Evolutionary conservation across 2,329 filamentous ascomycete species (phyloP), one percentile per base, ranked within the genome.

Genomic region (Venturia effusa): DNA sequence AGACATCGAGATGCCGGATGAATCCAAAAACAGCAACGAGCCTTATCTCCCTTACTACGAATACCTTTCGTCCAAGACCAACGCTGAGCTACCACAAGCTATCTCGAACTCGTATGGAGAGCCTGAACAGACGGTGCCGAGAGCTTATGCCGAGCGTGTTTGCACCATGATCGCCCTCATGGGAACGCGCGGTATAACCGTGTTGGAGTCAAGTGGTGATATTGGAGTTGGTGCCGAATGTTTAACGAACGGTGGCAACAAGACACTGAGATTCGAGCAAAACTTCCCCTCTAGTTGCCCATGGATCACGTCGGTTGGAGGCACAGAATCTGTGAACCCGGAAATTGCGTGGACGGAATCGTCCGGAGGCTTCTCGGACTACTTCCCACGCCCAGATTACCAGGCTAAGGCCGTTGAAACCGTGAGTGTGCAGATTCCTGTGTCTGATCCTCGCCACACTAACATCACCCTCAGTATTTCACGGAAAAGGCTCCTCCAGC

Each of bases 221-320:
- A 75, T 71, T 11, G 75, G 75, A 32, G 71, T 74, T 24, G 74
- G 74, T 19, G 76, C 73, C 27, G 73, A 73, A 15, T 81, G 79
- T 70, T 73, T 62, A 22, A 75, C 73, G 64, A 80, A 81, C 68
- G 75, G 78, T 59, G 76, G 75, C 66, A 76, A 73, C 59, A 76
- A 76, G 67, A 75, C 71, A 1, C 74, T 72, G 4, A 74, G 74
- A 5, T 79, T 79, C 68, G 68, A 77, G 77, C n/a, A 73, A 74
- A 32, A 74, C 24, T 80, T 80, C 69, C 78, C 78, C 1, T 77
- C 76, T 24, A 70, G 75, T 1, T 80, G 78, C 68, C 78, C 78
- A 0, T 81, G 77, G 67, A 75, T 80, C 22, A 81, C 79, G 2
- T 71, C 76, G 1, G 75, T 79, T 3, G 78, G 77, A 11, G 78